Conservation (phyloP, 106 monocot species). For the Platanthera zijinensis region DNA sequence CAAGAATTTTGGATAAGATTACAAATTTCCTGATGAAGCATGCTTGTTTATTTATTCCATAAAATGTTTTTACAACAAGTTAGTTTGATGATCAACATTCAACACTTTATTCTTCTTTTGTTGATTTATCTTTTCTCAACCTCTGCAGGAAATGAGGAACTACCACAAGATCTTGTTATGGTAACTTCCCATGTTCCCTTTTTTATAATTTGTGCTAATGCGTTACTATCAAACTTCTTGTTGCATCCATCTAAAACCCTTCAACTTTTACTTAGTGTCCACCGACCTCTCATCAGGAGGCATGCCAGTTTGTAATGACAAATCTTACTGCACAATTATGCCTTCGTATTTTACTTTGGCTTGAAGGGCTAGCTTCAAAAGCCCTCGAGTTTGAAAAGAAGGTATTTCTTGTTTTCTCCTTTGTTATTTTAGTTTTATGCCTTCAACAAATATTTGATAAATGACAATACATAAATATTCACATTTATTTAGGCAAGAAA, state of each 20-base stretch:
- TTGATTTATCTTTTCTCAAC: slow-evolving; percentile 4
- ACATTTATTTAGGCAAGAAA: neutral
- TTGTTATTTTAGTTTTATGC: neutral
- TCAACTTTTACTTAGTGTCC: slow-evolving; percentile 40
- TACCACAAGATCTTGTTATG: slow-evolving; percentile 53
- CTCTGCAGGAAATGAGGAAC: slow-evolving; percentile 80
- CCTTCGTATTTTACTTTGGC: slow-evolving; percentile 77
- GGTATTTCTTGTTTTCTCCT: slow-evolving; percentile 25
- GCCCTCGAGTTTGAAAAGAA: slow-evolving; percentile 81
- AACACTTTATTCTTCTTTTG: neutral
- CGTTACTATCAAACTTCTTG: neutral
- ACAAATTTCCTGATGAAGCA: neutral
- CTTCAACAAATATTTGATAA: neutral
- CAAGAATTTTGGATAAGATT: neutral
- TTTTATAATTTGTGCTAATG: neutral
- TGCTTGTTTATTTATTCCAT: neutral
- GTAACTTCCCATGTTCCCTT: slow-evolving; percentile 22
- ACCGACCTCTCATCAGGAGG: slow-evolving; percentile 90
- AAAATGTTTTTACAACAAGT: neutral
- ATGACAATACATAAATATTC: neutral
- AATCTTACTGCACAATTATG: slow-evolving; percentile 85
- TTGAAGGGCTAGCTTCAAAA: slow-evolving; percentile 91
- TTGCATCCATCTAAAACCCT: slow-evolving; percentile 1
- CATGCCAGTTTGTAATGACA: slow-evolving; percentile 66
- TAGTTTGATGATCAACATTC: neutral